Conservation (phyloP, 148 eudicot genomes). For the Vaccinium corymbosum region DNA sequence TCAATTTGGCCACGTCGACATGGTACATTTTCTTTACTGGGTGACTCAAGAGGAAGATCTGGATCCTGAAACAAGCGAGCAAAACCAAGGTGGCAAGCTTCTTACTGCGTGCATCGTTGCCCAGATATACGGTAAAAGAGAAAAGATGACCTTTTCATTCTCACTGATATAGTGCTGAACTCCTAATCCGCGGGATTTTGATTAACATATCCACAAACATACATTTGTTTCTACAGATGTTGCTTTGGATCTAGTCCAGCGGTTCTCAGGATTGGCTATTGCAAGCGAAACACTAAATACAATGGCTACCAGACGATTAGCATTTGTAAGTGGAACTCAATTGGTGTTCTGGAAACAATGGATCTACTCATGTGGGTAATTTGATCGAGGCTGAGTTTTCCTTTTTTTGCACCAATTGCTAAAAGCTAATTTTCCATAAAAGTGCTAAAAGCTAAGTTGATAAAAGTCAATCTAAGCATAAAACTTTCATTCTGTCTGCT, state of each 20-base stretch:
- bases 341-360: not conserved
- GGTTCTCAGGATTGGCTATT: slow-evolving; percentile 5
- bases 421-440: too few species aligned
- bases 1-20: slow-evolving; percentile 9
- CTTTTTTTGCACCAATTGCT: too few species aligned
- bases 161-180: not conserved
- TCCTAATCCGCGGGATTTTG: not conserved
- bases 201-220: not conserved
- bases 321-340: not conserved
- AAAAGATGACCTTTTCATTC: not conserved
- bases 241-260: slow-evolving; percentile 11
- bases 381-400: too few species aligned
- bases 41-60: not conserved
- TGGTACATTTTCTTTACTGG: not conserved
- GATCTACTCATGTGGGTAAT: not conserved
- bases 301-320: slow-evolving; percentile 8
- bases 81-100: slow-evolving; percentile 11
- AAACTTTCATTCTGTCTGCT: not conserved
- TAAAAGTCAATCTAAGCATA: not conserved
- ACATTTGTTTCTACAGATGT: not conserved
- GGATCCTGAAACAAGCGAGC: not conserved
- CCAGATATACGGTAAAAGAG: slow-evolving; percentile 1
- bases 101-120: not conserved
- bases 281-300: not conserved
- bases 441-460: too few species aligned